These are phyloP conservation scores for Bimuria novae-zelandiae DNA, from an alignment of 2,329 filamentous ascomycete genomes.

Conservation along the genomic window DNA sequence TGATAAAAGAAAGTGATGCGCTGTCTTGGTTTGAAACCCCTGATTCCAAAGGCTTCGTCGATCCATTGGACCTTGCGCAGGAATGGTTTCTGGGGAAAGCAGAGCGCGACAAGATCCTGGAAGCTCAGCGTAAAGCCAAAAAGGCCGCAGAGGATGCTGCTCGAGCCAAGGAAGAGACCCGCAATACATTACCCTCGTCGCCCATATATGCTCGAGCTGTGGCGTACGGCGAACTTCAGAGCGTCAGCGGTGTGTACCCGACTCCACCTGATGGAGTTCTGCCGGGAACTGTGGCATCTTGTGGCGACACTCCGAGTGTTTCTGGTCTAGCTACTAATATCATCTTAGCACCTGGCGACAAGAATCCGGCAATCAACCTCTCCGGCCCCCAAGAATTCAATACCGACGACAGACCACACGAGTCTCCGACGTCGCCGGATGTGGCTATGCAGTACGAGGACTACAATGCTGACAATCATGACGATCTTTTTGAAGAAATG, in stretches of 20 bases:
- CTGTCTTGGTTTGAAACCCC: slow-evolving; percentile 38
- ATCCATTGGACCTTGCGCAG: slow-evolving; percentile 42
- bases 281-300: slow-evolving; percentile 34
- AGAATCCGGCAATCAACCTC: slow-evolving; percentile 39
- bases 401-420: slow-evolving; percentile 24
- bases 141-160: slow-evolving; percentile 54
- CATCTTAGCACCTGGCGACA: slow-evolving; percentile 35
- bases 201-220: slow-evolving; percentile 42
- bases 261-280: slow-evolving; percentile 47
- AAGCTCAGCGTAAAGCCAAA: slow-evolving; percentile 48
- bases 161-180: slow-evolving; percentile 36
- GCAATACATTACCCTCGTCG: slow-evolving; percentile 40
- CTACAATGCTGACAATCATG: slow-evolving; percentile 38
- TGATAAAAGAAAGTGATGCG: slow-evolving; percentile 10
- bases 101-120: slow-evolving; percentile 41
- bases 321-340: slow-evolving; percentile 31
- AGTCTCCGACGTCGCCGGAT: slow-evolving; percentile 30
- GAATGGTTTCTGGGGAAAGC: slow-evolving; percentile 44
- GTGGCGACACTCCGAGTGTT: slow-evolving; percentile 35
- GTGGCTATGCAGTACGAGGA: slow-evolving; percentile 27
- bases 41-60: slow-evolving; percentile 38
- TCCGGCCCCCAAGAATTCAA: slow-evolving; percentile 33
- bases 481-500: slow-evolving; percentile 71
- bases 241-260: slow-evolving; percentile 46
- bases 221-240: slow-evolving; percentile 43